phyloP scores from a whole-genome alignment of 768 basidiomycete genomes.

The Russula virescens region DNA sequence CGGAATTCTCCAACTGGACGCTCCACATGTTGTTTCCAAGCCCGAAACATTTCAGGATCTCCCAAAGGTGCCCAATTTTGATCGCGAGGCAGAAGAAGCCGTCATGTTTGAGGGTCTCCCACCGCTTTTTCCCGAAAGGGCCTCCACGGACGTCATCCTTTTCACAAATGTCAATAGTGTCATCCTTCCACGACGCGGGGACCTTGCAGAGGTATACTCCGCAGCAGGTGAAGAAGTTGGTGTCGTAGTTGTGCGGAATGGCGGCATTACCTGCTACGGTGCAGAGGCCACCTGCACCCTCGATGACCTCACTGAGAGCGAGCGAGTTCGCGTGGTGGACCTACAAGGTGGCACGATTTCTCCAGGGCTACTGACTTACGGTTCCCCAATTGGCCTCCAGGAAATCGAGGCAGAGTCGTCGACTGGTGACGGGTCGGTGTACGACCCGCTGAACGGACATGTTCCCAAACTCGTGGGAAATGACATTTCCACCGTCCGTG shows the following conservation, averaged over 20 bases:
- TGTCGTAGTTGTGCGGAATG: constrained; percentile 48
- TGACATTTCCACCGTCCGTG: constrained; percentile 43
- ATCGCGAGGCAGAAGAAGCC: constrained; percentile 48
- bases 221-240: constrained; percentile 21
- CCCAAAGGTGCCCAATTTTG: constrained; percentile 55
- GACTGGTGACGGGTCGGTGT: constrained; percentile 47
- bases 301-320: constrained; percentile 19
- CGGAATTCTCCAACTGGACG: constrained; percentile 63
- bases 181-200: constrained; percentile 34
- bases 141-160: constrained; percentile 37
- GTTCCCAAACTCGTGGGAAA: constrained; percentile 36
- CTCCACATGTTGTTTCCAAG: constrained; percentile 47
- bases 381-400: constrained; percentile 58
- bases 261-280: constrained; percentile 51
- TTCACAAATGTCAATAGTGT: constrained; percentile 62
- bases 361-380: constrained; percentile 59
- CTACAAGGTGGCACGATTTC: constrained; percentile 60
- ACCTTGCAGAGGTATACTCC: constrained; percentile 33
- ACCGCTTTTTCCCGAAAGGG: constrained; percentile 44
- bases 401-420: constrained; percentile 62
- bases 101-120: constrained; percentile 61
- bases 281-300: constrained; percentile 27
- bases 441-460: constrained; percentile 39
- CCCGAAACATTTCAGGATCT: constrained; percentile 46
- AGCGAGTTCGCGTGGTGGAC: constrained; percentile 38